Percentiles rank a stretch among this genome's conserved stretches.
These are phyloP conservation scores for Zychaea mexicana DNA, from an alignment of 371 early-diverging fungal genomes.

Conservation along the genomic window DNA sequence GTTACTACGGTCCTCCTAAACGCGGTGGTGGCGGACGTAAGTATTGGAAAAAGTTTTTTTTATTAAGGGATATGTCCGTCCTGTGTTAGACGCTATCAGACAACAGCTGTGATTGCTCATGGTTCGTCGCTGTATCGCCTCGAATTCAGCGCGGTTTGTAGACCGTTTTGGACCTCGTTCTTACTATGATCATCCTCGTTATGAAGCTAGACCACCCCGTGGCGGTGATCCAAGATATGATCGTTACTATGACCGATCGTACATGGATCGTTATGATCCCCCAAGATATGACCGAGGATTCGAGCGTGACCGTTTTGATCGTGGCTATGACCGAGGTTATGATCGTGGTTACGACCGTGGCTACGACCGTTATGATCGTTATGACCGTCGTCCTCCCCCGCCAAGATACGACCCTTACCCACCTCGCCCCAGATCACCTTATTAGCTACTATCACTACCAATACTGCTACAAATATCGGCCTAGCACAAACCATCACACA, in stretches of 20 bases:
- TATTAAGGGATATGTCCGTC: not conserved
- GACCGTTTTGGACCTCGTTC: slow-evolving; percentile 27
- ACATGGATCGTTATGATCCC: slow-evolving; percentile 58
- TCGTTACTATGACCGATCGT: slow-evolving; percentile 56
- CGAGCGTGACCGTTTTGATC: slow-evolving; percentile 55
- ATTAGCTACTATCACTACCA: too few relatives aligned
- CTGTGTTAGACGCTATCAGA: slow-evolving; percentile 16
- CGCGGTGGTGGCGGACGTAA: slow-evolving; percentile 36
- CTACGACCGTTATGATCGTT: slow-evolving; percentile 59
- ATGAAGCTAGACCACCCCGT: slow-evolving; percentile 32
- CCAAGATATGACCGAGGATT: slow-evolving; percentile 51
- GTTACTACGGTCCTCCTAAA: slow-evolving; percentile 84
- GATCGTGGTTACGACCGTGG: slow-evolving; percentile 34
- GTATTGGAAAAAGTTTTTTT: slow-evolving; percentile 8
- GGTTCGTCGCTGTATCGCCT: slow-evolving; percentile 13
- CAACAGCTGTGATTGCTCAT: slow-evolving; percentile 28
- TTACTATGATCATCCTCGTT: slow-evolving; percentile 24
- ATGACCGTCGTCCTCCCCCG: slow-evolving; percentile 58
- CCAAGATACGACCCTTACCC: slow-evolving; percentile 59
- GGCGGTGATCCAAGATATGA: slow-evolving; percentile 46
- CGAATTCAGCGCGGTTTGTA: slow-evolving; percentile 15
- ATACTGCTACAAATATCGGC: too few relatives aligned
- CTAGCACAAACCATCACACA: not conserved
- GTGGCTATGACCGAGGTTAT: slow-evolving; percentile 53
- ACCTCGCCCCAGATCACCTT: slow-evolving; percentile 56